A percentile compares a stretch with the other conserved stretches of the same genome.
Conservation (phyloP, 2,329 filamentous ascomycete genomes). For the Cucurbitaria berberidis region DNA sequence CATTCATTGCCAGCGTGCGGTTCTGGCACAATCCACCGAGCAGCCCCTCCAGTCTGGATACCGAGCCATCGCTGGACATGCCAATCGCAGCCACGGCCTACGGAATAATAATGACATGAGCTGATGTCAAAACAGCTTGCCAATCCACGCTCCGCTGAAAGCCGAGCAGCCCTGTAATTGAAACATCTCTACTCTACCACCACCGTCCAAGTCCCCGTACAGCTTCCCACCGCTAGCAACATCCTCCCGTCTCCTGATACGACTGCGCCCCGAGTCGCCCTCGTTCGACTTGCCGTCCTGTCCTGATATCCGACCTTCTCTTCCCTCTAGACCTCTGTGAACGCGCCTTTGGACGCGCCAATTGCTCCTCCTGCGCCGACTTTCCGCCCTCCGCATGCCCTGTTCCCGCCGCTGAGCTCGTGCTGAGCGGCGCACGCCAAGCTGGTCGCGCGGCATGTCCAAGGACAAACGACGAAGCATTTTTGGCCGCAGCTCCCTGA, state of each 20-base stretch:
- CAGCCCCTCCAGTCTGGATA: constrained; percentile 6
- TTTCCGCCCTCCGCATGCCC: constrained; percentile 29
- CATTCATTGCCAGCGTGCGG: not conserved
- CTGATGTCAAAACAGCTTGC: constrained; percentile 8
- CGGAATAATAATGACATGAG: constrained; percentile 16
- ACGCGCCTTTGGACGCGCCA: constrained; percentile 6
- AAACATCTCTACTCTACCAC: too few species aligned
- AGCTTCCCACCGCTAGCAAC: not conserved
- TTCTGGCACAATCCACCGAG: not conserved
- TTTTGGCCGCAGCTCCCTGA: constrained; percentile 44
- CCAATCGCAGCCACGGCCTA: constrained; percentile 10
- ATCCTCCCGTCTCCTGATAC: constrained; percentile 8
- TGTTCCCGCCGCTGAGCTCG: constrained; percentile 33
- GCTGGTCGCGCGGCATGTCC: constrained; percentile 38
- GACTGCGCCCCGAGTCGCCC: constrained; percentile 15
- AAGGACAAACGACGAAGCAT: constrained; percentile 48
- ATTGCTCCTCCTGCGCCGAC: constrained; percentile 12
- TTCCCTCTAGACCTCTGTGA: not conserved
- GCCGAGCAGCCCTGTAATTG: constrained; percentile 9
- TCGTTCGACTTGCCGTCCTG: not conserved
- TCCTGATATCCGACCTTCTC: constrained; percentile 4
- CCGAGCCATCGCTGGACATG: not conserved
- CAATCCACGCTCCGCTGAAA: constrained; percentile 6
- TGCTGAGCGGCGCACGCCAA: constrained; percentile 37
- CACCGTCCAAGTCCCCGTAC: not conserved